Evolutionary conservation across 768 basidiomycete genomes (phyloP), one percentile per base, ranked within the genome.

Genomic region (Gyrodon lividus): DNA sequence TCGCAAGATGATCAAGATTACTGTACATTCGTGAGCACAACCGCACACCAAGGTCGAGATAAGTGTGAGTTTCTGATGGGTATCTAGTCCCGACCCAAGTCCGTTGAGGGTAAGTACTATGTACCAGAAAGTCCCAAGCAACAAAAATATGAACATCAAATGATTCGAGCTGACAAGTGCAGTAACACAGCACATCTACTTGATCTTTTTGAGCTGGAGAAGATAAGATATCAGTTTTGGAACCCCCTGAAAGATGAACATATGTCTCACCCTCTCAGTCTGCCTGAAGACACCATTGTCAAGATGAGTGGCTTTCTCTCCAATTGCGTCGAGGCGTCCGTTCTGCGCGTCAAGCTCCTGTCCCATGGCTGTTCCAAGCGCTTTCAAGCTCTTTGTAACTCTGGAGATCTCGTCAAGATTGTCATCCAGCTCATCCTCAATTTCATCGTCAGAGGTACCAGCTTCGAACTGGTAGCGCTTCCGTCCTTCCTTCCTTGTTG

Each of bases 351-450:
- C 86, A 49, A 98, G 82, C 66, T 98, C 95, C 54, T 89, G 80
- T 39, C 89, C 87, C 86, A 92, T 92, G 4, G 88, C 84, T 54
- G 77, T 77, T 6, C 88, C 90, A 17, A 95, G 73, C 3, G 84
- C 82, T 70, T 89, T 91, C 54, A 97, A 76, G 41, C 83, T 76
- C 72, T 85, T 89, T 2, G 89, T 82, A 46, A 87, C 81, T 45
- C 84, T 84, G 31, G 81, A 73, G 52, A 96, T 88, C 69, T 96
- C 93, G 65, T 90, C 84, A 22, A 99, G 73, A 67, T 98, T 98
- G 57, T 80, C 83, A 61, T 98, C 96, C 33, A 99, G 62, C 70
- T 98, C 94, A 60, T 98, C 88, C 72, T 99, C 96, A 1, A 96
- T 58, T 70, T 95, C 93, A 59, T 98, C 94, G 62, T 99, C 96